Evolutionary conservation across 2,329 filamentous ascomycete genomes (phyloP), one percentile per base, ranked within the genome.

Genomic region (Pseudogymnoascus verrucosus): DNA sequence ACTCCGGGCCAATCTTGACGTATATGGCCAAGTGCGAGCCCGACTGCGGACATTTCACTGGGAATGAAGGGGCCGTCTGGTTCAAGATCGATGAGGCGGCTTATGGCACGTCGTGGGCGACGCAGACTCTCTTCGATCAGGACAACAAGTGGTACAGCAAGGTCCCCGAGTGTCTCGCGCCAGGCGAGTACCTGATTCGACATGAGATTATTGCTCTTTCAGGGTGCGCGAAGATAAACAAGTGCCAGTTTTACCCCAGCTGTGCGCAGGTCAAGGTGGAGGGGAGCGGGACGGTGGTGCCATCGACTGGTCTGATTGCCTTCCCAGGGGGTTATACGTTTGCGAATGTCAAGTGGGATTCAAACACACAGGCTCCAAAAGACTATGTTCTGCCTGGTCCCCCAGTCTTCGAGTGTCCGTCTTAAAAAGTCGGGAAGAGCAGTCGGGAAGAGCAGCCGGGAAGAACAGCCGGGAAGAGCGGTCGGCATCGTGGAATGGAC

Each of bases 171-270:
- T 65, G 62, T 54, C 39, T 65, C 34, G 26, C 62, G 19, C 51
- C 64, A n/a, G 62, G 64, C n/a, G 62, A 65, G 57, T 65, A 65
- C 26, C 57, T 65, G 3, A 34, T 65, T 28, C 36, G 64, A 19
- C 62, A 65, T 39, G 64, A 65, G 62, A 64, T 65, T 51, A 51
- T 65, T 28, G 62, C 37, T 28, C 36, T 64, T 11, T 39, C 36
- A 5, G 47, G n/a, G 6, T 64, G 62, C 31, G 36, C 37, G 31
- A 62, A 16, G 28, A 28, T 51, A 21, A 60, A 63, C 31, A 36
- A 61, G 40, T 64, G 62, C 54, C 64, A 65, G 40, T 64, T 62
- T 44, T 65, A 64, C 31, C 63, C 63, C n/a, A 39, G 16, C 19
- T 65, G 64, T 62, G 51, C 39, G 16, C 64, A 65, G 57, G 34